A percentile compares a stretch with the other conserved stretches of the same genome.
These are phyloP conservation scores for Apostasia shenzhenica DNA, from an alignment of 106 monocot genomes.

Conservation along the genomic window DNA sequence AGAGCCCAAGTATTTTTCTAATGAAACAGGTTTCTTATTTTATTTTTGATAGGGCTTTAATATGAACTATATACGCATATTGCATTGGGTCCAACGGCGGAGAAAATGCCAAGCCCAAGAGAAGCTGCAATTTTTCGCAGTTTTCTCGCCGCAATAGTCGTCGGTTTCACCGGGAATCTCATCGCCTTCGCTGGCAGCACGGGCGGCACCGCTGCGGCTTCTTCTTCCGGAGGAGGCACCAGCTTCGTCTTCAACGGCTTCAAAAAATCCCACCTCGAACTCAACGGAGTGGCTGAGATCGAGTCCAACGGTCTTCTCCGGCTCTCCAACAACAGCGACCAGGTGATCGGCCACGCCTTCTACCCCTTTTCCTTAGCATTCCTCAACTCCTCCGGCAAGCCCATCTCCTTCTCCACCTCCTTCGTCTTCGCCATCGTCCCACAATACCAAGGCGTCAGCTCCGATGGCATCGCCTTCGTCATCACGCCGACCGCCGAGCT, in stretches of 20 bases:
- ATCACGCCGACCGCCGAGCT: conserved; percentile 19
- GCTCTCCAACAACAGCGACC: conserved; percentile 21
- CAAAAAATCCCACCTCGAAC: conserved; percentile 8
- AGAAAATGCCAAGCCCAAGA: no score
- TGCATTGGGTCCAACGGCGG: no score
- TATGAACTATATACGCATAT: no score
- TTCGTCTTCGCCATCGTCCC: conserved; percentile 34
- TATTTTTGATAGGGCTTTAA: no score
- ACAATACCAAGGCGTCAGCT: neutral
- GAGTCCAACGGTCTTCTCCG: conserved; percentile 20
- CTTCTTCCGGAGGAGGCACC: neutral
- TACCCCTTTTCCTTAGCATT: conserved; percentile 17
- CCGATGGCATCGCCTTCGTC: conserved; percentile 32
- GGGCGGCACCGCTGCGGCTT: neutral
- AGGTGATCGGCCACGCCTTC: conserved; percentile 26
- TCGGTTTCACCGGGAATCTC: neutral
- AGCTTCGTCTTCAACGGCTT: conserved; percentile 29
- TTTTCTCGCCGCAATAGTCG: no score
- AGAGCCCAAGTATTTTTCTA: no score
- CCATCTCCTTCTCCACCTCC: conserved; percentile 38
- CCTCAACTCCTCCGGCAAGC: neutral
- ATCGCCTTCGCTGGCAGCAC: neutral
- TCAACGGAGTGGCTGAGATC: conserved; percentile 23
- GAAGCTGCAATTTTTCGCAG: no score
- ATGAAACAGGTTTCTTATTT: no score